These are phyloP conservation scores for Penicilliopsis zonata DNA, from an alignment of 495 filamentous ascomycete genomes.

Conservation along the genomic window DNA sequence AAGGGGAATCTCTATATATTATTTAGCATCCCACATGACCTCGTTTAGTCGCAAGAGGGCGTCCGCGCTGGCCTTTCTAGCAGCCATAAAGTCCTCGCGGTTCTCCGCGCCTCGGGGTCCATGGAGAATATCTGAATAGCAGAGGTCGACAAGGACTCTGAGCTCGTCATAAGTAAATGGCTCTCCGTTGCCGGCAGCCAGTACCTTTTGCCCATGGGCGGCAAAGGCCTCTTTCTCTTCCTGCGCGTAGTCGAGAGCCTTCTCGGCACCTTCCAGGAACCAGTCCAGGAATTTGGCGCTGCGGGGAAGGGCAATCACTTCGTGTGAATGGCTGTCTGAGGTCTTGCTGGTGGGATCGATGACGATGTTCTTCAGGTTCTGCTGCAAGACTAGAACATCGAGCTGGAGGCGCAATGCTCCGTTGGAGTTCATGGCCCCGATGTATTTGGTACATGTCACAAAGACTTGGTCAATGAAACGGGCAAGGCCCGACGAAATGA, in stretches of 20 bases:
- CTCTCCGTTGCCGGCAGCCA: conserved; percentile 28
- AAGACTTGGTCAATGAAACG: conserved; percentile 60
- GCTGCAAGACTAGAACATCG: conserved; percentile 87
- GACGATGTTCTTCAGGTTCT: conserved; percentile 85
- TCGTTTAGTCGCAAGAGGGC: conserved; percentile 65
- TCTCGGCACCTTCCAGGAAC: conserved; percentile 66
- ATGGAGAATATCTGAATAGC: conserved; percentile 64
- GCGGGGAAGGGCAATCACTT: conserved; percentile 53
- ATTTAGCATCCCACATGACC: conserved; percentile 56
- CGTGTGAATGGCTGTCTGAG: conserved; percentile 7
- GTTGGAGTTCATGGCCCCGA: conserved; percentile 59
- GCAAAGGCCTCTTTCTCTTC: conserved; percentile 36
- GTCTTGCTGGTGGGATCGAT: conserved; percentile 14
- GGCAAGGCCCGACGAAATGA: conserved; percentile 62
- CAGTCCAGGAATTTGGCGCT: conserved; percentile 69
- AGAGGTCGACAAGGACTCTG: conserved; percentile 72
- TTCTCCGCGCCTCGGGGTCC: conserved; percentile 46
- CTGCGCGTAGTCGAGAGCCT: conserved; percentile 51
- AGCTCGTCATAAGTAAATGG: conserved; percentile 73
- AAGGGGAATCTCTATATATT: too few relatives aligned
- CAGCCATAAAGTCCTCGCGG: conserved; percentile 59
- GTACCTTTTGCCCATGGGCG: conserved; percentile 18
- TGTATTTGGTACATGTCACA: conserved; percentile 47
- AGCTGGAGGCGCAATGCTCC: conserved; percentile 75
- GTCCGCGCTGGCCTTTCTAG: conserved; percentile 65